Evolutionary conservation across 2,329 filamentous ascomycete species (phyloP).

Genomic region (Aspergillus pseudoviridinutans): DNA sequence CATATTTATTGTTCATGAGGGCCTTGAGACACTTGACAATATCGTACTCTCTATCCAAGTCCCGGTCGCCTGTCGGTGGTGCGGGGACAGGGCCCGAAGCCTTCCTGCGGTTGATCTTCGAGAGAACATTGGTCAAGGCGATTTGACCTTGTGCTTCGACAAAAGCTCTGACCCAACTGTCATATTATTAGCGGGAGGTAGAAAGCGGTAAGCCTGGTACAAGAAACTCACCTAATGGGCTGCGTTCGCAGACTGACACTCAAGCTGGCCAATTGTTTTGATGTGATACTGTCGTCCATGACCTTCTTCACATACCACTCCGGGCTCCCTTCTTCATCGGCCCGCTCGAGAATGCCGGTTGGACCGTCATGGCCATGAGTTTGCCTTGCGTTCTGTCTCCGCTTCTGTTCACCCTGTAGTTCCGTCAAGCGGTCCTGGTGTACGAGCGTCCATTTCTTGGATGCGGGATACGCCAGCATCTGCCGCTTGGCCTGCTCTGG

Average conservation of each 20-base stretch:
- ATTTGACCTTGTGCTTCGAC: slow-evolving; percentile 97
- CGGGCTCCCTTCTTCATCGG: slow-evolving; percentile 91
- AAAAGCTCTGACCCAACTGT: slow-evolving; percentile 86
- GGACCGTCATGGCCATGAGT: slow-evolving; percentile 62
- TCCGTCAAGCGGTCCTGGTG: slow-evolving; percentile 93
- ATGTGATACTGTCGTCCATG: slow-evolving; percentile 90
- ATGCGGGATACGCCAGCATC: slow-evolving; percentile 91
- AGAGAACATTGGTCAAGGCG: slow-evolving; percentile 85
- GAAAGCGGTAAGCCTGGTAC: not conserved
- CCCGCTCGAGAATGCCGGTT: slow-evolving; percentile 67
- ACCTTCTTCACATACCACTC: slow-evolving; percentile 98
- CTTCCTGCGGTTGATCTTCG: slow-evolving; percentile 88
- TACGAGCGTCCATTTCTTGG: slow-evolving; percentile 96
- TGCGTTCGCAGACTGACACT: slow-evolving; percentile 94
- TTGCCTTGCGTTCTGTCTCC: slow-evolving; percentile 67
- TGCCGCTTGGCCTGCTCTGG: slow-evolving; percentile 91
- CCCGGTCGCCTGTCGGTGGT: slow-evolving; percentile 64
- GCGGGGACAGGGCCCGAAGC: slow-evolving; percentile 66
- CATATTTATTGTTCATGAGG: slow-evolving; percentile 99
- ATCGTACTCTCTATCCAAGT: slow-evolving; percentile 89
- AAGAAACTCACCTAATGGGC: slow-evolving; percentile 64
- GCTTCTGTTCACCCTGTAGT: slow-evolving; percentile 90
- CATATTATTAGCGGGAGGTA: slow-evolving; percentile 4
- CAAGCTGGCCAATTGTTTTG: slow-evolving; percentile 86
- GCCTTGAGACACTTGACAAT: slow-evolving; percentile 97